A percentile compares a stretch with the other conserved stretches of the same genome.
Conservation (phyloP, 371 early-diverging fungal species). For the Mycotypha africana region DNA sequence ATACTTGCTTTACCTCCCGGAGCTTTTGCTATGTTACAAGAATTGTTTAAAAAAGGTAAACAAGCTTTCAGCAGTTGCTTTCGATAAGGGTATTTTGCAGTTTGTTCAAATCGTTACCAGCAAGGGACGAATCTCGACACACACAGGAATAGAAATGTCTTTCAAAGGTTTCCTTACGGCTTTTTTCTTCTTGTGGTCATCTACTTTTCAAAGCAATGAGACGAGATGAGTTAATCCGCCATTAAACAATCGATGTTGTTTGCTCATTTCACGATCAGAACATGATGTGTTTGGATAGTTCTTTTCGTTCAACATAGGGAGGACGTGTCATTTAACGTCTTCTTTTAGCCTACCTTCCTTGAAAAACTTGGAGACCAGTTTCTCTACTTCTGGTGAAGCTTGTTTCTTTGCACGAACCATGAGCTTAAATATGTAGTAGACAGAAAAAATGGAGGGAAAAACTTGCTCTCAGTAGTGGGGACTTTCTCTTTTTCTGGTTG, state of each 20-base stretch:
- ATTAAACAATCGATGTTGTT: conserved; percentile 6
- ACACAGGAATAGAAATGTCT: conserved; percentile 3
- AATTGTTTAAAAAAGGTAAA: no score
- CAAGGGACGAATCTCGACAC: conserved; percentile 2
- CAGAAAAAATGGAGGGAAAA: not conserved
- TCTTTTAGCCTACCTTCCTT: conserved; percentile 28
- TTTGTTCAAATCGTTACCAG: no score
- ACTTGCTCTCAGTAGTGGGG: no score
- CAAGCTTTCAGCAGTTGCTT: no score
- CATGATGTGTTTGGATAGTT: no score
- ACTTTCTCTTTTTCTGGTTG: no score
- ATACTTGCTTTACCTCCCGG: conserved; percentile 2
- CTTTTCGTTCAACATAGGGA: not conserved
- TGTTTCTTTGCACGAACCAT: conserved; percentile 27
- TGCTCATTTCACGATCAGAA: no score
- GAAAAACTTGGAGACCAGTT: conserved; percentile 32
- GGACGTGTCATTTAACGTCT: not conserved
- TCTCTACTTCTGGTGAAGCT: conserved; percentile 33
- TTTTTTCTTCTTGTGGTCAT: conserved; percentile 2
- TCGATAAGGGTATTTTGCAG: no score
- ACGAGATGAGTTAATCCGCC: conserved; percentile 10
- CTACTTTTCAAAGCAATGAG: conserved; percentile 3
- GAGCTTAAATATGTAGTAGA: not conserved
- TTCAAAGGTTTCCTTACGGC: no score
- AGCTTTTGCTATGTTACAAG: conserved; percentile 12